These are phyloP conservation scores for Colletotrichum higginsianum DNA, from an alignment of 2,329 filamentous ascomycete genomes.

Conservation along the genomic window DNA sequence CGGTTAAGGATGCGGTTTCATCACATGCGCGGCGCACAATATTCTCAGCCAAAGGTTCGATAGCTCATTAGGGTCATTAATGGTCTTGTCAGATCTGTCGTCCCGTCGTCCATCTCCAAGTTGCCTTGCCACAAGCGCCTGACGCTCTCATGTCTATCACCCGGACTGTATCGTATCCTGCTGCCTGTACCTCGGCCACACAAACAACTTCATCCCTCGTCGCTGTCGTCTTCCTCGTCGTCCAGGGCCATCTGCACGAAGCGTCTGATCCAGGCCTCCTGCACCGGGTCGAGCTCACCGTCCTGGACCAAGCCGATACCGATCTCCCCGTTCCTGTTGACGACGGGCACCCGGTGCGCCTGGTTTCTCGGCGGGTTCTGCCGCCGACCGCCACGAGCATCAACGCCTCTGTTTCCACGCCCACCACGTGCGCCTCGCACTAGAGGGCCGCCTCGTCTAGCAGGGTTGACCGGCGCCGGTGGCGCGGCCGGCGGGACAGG, in stretches of 20 bases:
- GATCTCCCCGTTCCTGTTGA: conserved; percentile 14
- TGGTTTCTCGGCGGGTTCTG: conserved; percentile 48
- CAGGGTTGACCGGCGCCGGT: conserved; percentile 47
- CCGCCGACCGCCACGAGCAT: conserved; percentile 48
- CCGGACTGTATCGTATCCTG: background rate
- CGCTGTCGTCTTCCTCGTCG: conserved; percentile 66
- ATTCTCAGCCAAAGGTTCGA: background rate
- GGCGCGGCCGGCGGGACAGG: conserved; percentile 50
- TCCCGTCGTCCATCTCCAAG: conserved; percentile 3
- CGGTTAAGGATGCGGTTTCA: background rate
- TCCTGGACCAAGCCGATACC: conserved; percentile 8
- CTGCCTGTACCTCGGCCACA: background rate
- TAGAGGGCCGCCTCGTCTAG: conserved; percentile 41
- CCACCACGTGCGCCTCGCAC: conserved; percentile 49
- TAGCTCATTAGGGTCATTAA: background rate
- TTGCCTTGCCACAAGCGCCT: background rate
- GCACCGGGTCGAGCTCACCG: conserved; percentile 59
- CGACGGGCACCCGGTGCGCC: conserved; percentile 44
- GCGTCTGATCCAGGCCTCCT: conserved; percentile 67
- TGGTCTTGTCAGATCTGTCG: background rate
- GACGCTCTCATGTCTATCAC: background rate
- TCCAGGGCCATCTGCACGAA: conserved; percentile 69
- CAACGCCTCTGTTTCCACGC: conserved; percentile 49
- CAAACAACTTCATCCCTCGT: conserved; percentile 52
- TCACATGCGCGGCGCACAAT: background rate